Evolutionary conservation across 176 grass and related monocot species (phyloP).

Genomic region (Oryza nivara): DNA sequence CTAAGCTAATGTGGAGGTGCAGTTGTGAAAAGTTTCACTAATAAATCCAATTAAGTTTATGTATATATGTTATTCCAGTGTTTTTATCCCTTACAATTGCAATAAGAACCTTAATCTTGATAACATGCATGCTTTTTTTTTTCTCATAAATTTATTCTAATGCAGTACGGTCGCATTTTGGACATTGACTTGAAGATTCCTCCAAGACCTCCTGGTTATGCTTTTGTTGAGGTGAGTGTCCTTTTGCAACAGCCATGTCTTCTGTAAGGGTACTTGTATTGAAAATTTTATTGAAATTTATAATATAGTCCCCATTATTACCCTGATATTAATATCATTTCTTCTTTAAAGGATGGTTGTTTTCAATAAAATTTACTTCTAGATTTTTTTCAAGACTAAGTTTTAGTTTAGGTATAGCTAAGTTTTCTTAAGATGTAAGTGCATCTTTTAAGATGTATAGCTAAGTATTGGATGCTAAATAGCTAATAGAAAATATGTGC

Average conservation of each 20-base stretch:
- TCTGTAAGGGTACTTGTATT: conserved; percentile 16
- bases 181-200: conserved; percentile 97
- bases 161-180: conserved; percentile 86
- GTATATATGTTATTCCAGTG: not conserved
- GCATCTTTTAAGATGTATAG: not conserved
- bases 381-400: not conserved
- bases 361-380: not conserved
- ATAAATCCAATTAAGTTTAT: not conserved
- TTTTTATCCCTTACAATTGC: not conserved
- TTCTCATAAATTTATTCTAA: conserved; percentile 28
- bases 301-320: not conserved
- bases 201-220: conserved; percentile 92
- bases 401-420: not conserved
- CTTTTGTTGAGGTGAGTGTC: conserved; percentile 83
- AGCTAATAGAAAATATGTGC: not conserved
- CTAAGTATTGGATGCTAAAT: conserved; percentile 14
- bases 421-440: not conserved
- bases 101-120: conserved; percentile 2
- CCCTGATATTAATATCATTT: conserved; percentile 6
- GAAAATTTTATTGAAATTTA: not conserved
- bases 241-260: not conserved
- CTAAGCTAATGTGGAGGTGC: not conserved
- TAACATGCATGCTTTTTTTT: not conserved
- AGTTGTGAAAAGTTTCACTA: not conserved
- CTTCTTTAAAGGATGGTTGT: not conserved